Evolutionary conservation across 441 rosid species (phyloP).

Genomic region (Isatis lusitanica): DNA sequence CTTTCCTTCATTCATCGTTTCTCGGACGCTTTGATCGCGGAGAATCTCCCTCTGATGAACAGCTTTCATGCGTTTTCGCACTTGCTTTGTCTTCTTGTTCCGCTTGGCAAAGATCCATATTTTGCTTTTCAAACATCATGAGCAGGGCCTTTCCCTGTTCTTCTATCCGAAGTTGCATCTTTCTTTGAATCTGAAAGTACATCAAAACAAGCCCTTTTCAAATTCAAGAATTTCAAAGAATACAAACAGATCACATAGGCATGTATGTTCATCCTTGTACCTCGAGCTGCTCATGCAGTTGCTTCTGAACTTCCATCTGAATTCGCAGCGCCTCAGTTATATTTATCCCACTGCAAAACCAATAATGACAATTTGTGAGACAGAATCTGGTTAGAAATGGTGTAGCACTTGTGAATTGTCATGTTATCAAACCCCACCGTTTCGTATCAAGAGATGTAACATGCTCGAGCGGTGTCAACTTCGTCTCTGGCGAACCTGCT

Average conservation of each 20-base stretch:
- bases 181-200: constrained; percentile 71
- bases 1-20: constrained; percentile 3
- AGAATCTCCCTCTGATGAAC: background rate
- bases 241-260: background rate
- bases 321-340: constrained; percentile 75
- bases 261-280: constrained; percentile 32
- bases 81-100: constrained; percentile 4
- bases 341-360: constrained; percentile 55
- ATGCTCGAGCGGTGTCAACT: constrained; percentile 52
- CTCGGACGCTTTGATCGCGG: constrained; percentile 25
- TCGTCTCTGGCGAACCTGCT: constrained; percentile 62
- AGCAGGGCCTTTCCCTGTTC: constrained; percentile 82
- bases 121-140: constrained; percentile 87
- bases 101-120: constrained; percentile 45
- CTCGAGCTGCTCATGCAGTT: constrained; percentile 84
- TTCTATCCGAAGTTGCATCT: constrained; percentile 75
- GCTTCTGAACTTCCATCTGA: constrained; percentile 88
- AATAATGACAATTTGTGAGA: background rate
- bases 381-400: background rate
- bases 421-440: constrained; percentile 45
- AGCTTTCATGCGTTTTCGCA: background rate
- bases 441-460: constrained; percentile 62
- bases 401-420: background rate
- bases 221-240: background rate
- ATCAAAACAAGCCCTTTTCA: background rate